phyloP scores from a whole-genome alignment of 768 basidiomycete genomes.

The Suillus fuscotomentosus region DNA sequence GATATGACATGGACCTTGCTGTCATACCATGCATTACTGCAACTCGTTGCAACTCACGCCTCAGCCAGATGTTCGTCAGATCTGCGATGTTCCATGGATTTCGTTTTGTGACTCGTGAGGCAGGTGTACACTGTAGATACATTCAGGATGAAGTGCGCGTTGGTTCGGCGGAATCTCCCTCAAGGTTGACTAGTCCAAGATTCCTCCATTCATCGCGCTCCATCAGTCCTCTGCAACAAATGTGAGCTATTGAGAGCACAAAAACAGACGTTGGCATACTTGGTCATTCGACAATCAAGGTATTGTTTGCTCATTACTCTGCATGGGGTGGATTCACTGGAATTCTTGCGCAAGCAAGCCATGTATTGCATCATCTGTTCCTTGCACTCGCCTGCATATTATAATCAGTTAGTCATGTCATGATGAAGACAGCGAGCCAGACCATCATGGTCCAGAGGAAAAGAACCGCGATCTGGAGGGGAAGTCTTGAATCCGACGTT shows the following conservation, averaged over 20 bases:
- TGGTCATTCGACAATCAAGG: slow-evolving; percentile 85
- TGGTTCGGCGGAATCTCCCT: not conserved
- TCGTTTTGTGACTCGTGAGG: not conserved
- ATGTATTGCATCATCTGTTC: slow-evolving; percentile 80
- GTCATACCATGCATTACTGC: not conserved
- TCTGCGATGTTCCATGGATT: not conserved
- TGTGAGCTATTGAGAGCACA: slow-evolving; percentile 2
- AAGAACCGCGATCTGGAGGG: slow-evolving; percentile 90
- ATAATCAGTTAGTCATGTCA: not conserved
- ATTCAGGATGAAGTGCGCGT: not conserved
- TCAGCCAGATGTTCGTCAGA: not conserved
- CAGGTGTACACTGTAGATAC: not conserved
- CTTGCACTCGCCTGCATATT: slow-evolving; percentile 77
- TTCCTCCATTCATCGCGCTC: slow-evolving; percentile 85
- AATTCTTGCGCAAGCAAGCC: slow-evolving; percentile 71
- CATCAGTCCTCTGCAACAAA: slow-evolving; percentile 72
- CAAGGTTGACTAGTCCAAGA: slow-evolving; percentile 67
- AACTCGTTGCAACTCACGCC: not conserved
- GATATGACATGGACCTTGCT: not conserved
- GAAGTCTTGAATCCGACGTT: slow-evolving; percentile 71
- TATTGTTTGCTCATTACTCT: slow-evolving; percentile 73
- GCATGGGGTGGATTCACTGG: slow-evolving; percentile 73
- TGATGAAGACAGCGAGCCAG: slow-evolving; percentile 16
- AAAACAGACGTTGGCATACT: slow-evolving; percentile 45
- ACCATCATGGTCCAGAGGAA: slow-evolving; percentile 94